Base-by-base conservation (phyloP, 306 rosid genomes). In the Abrus precatorius region DNA sequence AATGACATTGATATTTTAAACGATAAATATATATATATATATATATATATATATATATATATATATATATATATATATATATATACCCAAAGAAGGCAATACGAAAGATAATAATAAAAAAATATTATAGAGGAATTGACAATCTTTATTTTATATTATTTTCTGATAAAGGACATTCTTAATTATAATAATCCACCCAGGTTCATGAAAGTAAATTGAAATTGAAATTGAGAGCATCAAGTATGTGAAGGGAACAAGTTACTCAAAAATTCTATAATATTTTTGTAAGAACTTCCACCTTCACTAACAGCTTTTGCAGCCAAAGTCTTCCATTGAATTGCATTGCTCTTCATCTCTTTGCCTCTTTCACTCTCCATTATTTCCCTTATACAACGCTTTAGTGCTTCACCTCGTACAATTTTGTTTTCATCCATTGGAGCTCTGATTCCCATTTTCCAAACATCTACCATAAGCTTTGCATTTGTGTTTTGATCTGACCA, bases 371-470 rank as follows among this genome's bases (percentile, higher is more conserved):
- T 29, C 34, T 77, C 56, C 65, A 77, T 40, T 13, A 77, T 41
- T 66, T 77, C 67, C 2, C 1, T 7, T 40, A 77, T 77, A 43
- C 82, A 77, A 7, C 40, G 20, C 20, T 52, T 66, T 3, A 77
- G 3, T 66, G 11, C 54, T 53, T 77, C 75, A 28, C 33, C 0
- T 12, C 45, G 44, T 55, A 77, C 75, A 11, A 65, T 2, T 13
- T 53, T 40, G 10, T 77, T 77, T 10, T 65, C 75, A 66, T 66
- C 82, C 12, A 66, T 0, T 1, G 67, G 74, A 28, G 55, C 74
- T 9, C 34, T 66, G 9, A 77, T 66, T 77, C 82, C 82, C 2
- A 54, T 50, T 34, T 77, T 77, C 82, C 82, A 77, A 38, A 77
- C 67, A 77, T 77, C 67, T 12, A 1, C 28, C 14, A 54, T 77